Percentiles rank a stretch among this genome's conserved stretches.
phyloP scores from a whole-genome alignment of 1,139 yeast species.

The Yamadazyma taylorii region DNA sequence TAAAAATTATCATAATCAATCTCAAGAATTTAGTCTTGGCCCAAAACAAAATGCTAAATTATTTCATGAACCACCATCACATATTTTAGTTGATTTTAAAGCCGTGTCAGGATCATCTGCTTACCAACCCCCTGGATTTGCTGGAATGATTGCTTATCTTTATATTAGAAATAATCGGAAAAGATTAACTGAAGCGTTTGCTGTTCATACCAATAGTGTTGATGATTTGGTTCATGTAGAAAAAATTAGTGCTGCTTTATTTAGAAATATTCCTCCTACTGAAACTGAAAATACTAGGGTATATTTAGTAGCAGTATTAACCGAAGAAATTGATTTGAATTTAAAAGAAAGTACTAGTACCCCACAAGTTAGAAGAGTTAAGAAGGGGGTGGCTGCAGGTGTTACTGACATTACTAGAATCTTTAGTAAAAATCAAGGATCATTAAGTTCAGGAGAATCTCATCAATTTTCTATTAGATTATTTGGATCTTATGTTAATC shows the following conservation, averaged over 20 bases:
- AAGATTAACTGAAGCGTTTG: constrained; percentile 78
- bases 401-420: constrained; percentile 82
- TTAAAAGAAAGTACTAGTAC: constrained; percentile 22
- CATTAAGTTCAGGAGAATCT: constrained; percentile 58
- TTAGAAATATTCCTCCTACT: constrained; percentile 73
- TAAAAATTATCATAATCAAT: constrained; percentile 39
- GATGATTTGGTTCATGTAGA: constrained; percentile 62
- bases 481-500: constrained; percentile 64
- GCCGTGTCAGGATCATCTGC: constrained; percentile 64
- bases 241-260: constrained; percentile 74
- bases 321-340: constrained; percentile 54
- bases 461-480: constrained; percentile 73
- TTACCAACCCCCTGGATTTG: constrained; percentile 66
- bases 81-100: constrained; percentile 77
- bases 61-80: constrained; percentile 61
- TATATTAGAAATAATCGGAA: constrained; percentile 65
- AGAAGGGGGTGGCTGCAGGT: constrained; percentile 87
- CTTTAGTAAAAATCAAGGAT: constrained; percentile 65
- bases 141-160: constrained; percentile 71
- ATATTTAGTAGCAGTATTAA: constrained; percentile 65
- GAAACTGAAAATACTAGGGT: constrained; percentile 63
- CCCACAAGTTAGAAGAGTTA: constrained; percentile 45
- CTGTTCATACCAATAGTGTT: constrained; percentile 61
- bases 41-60: constrained; percentile 51
- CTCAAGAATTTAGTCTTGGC: constrained; percentile 33